Conservation (phyloP, 106 monocot species). For the Platanthera guangdongensis region DNA sequence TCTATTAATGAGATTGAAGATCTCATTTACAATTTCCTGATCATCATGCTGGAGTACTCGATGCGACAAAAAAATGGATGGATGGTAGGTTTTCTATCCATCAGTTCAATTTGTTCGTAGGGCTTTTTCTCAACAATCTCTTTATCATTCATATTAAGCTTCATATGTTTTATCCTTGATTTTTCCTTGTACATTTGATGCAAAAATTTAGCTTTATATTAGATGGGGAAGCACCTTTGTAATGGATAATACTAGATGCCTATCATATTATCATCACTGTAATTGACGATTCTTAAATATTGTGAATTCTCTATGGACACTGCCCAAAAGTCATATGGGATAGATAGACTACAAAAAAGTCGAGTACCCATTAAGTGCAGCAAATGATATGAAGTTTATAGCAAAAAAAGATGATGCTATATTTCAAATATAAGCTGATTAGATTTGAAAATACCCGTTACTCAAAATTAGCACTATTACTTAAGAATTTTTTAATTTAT, state of each 20-base stretch:
- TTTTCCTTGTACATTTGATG: neutral
- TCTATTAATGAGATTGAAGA: slow-evolving; percentile 86
- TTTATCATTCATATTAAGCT: neutral
- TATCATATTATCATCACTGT: neutral
- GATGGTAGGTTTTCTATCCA: slow-evolving; percentile 49
- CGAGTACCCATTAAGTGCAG: neutral
- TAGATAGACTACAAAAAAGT: neutral
- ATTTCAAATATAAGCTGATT: neutral
- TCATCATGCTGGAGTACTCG: slow-evolving; percentile 93
- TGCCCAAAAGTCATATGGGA: neutral
- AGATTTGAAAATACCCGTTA: neutral
- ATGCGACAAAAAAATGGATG: slow-evolving; percentile 97
- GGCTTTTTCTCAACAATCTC: neutral
- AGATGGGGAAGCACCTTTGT: neutral
- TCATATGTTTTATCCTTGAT: neutral
- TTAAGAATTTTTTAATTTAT: neutral
- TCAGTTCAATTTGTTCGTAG: neutral
- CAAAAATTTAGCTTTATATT: neutral
- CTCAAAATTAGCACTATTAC: neutral
- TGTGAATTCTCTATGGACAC: neutral
- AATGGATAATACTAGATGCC: neutral
- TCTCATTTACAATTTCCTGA: slow-evolving; percentile 84
- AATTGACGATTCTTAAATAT: neutral
- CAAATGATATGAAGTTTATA: neutral
- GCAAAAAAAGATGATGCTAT: neutral